A percentile compares a stretch with the other conserved stretches of the same genome.
phyloP scores from a whole-genome alignment of 148 eudicot genomes.

The Heliosperma pusillum region DNA sequence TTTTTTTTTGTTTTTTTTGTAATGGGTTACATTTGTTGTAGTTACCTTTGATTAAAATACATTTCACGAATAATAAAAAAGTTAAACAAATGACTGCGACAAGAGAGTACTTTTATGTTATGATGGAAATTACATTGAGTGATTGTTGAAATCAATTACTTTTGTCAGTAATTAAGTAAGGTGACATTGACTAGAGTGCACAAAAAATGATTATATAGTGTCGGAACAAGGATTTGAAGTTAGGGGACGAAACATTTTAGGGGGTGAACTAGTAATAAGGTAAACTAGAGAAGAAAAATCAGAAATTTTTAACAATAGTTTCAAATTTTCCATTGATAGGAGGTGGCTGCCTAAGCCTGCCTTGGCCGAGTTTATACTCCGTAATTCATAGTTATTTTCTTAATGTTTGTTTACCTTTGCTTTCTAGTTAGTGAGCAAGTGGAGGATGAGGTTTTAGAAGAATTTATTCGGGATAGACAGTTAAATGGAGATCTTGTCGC shows the following conservation, averaged over 20 bases:
- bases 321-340: background rate
- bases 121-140: background rate
- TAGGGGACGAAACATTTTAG: background rate
- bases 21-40: background rate
- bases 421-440: constrained; percentile 31
- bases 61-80: no score
- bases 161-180: background rate
- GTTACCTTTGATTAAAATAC: no score
- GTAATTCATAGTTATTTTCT: background rate
- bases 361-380: background rate
- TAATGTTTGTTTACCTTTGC: constrained; percentile 12
- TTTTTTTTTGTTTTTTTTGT: background rate
- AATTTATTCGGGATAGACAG: constrained; percentile 41
- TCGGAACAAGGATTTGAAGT: background rate
- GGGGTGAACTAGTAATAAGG: background rate
- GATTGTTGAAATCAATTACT: background rate
- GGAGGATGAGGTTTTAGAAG: constrained; percentile 40
- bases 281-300: no score
- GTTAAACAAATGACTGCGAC: no score
- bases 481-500: constrained; percentile 43
- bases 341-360: no score
- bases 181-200: background rate
- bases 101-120: background rate
- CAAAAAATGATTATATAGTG: background rate
- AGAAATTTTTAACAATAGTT: background rate